These are phyloP conservation scores for Myriosclerotinia duriaeana DNA, from an alignment of 2,329 filamentous ascomycete species.

Conservation along the genomic window DNA sequence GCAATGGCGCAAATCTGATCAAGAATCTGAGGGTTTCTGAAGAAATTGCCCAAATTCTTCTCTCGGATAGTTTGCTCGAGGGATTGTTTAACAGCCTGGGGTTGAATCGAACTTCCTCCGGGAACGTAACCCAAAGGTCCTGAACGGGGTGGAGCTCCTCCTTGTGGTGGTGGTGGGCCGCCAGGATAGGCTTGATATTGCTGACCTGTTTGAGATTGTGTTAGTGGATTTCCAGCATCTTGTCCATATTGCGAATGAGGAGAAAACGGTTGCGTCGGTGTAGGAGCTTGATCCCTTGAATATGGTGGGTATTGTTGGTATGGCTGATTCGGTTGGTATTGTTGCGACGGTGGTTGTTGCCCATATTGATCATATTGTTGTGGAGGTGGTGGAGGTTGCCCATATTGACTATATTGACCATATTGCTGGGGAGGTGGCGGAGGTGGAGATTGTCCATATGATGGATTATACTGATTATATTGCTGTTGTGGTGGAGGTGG, in stretches of 20 bases:
- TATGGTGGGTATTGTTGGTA: not conserved
- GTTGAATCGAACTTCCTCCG: conserved; percentile 11
- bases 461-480: conserved; percentile 3
- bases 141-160: conserved; percentile 25
- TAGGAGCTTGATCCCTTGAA: not conserved
- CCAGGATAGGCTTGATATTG: conserved; percentile 24
- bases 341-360: conserved; percentile 8
- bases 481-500: conserved; percentile 8
- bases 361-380: conserved; percentile 14
- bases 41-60: conserved; percentile 25
- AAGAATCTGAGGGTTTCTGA: conserved; percentile 23
- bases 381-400: conserved; percentile 10
- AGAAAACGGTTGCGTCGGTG: conserved; percentile 1
- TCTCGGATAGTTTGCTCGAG: conserved; percentile 29
- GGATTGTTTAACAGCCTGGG: conserved; percentile 23
- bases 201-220: conserved; percentile 22
- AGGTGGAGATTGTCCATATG: not conserved
- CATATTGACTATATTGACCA: not conserved
- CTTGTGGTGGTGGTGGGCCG: conserved; percentile 9
- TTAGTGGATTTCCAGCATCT: conserved; percentile 15
- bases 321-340: not conserved
- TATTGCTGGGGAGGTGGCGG: conserved; percentile 5
- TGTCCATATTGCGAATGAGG: conserved; percentile 14
- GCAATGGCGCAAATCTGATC: conserved; percentile 24
- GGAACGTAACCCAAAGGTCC: conserved; percentile 21